These are phyloP conservation scores for Yarrowia galli DNA, from an alignment of 1,139 yeast species.

Conservation along the genomic window DNA sequence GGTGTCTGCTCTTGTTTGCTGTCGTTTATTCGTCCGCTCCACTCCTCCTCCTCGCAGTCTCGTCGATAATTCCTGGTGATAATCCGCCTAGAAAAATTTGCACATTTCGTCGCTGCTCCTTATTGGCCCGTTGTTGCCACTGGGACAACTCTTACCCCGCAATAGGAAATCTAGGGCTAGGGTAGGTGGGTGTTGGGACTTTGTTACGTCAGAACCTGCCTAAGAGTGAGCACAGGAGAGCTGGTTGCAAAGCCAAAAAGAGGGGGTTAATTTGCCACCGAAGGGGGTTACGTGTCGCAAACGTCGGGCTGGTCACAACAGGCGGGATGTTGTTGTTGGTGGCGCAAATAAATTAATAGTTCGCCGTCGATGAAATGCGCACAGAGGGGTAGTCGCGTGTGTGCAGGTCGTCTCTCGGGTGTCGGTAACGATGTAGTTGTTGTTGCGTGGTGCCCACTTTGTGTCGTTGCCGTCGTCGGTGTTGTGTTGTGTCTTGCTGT, in stretches of 20 bases:
- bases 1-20: conserved; percentile 9
- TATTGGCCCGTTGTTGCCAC: conserved; percentile 39
- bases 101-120: conserved; percentile 37
- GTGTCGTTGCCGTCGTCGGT: conserved; percentile 23
- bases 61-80: conserved; percentile 38
- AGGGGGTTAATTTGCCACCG: conserved; percentile 38
- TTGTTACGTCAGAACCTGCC: conserved; percentile 30
- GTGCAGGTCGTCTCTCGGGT: not conserved
- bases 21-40: conserved; percentile 32
- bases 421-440: conserved; percentile 13
- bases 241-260: conserved; percentile 11
- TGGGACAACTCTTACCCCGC: conserved; percentile 37
- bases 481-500: conserved; percentile 10
- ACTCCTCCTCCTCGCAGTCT: conserved; percentile 38
- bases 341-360: conserved; percentile 28
- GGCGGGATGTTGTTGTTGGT: not conserved
- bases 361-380: conserved; percentile 6
- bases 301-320: not conserved
- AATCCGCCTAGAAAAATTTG: conserved; percentile 38
- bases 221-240: conserved; percentile 21
- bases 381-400: not conserved
- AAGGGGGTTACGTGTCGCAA: conserved; percentile 35
- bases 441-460: conserved; percentile 11
- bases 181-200: conserved; percentile 25
- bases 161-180: conserved; percentile 34